A percentile compares a stretch with the other conserved stretches of the same genome.
phyloP scores from a whole-genome alignment of 2,329 filamentous ascomycete species.

The Volutella citrinella region DNA sequence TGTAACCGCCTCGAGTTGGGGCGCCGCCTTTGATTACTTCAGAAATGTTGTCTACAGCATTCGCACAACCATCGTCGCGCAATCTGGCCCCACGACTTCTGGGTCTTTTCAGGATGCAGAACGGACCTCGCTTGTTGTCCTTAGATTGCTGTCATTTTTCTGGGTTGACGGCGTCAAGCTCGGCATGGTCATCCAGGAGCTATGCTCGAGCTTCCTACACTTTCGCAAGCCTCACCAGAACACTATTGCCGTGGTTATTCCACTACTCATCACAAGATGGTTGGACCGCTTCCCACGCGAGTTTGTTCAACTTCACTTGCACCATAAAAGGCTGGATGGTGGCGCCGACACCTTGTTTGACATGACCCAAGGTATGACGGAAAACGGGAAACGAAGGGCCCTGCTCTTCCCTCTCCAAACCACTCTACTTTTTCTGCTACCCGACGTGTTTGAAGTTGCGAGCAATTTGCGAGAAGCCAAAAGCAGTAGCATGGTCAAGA shows the following conservation, averaged over 20 bases:
- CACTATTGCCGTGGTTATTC: conserved; percentile 59
- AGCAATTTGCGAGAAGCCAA: conserved; percentile 65
- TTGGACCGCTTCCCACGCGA: conserved; percentile 62
- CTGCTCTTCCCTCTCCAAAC: conserved; percentile 62
- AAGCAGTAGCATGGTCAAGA: conserved; percentile 60
- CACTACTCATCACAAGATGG: conserved; percentile 63
- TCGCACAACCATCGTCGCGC: conserved; percentile 40
- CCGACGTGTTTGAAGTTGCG: conserved; percentile 68
- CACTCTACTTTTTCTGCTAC: conserved; percentile 59
- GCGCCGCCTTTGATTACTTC: conserved; percentile 56
- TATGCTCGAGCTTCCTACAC: conserved; percentile 65
- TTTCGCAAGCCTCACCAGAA: conserved; percentile 63
- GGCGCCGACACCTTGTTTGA: conserved; percentile 67
- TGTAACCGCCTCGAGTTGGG: conserved; percentile 63
- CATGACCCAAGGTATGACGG: conserved; percentile 61
- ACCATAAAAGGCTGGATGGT: conserved; percentile 60
- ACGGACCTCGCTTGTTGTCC: conserved; percentile 47
- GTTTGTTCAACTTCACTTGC: conserved; percentile 61
- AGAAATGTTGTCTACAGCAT: conserved; percentile 50
- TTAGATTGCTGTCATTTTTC: conserved; percentile 60
- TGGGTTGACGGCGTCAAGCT: conserved; percentile 64
- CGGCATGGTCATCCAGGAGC: conserved; percentile 60
- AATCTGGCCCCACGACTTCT: conserved; percentile 32
- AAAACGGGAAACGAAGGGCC: conserved; percentile 53
- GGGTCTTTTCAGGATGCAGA: conserved; percentile 49